A percentile compares a stretch with the other conserved stretches of the same genome.
Evolutionary conservation across 495 filamentous ascomycete genomes (phyloP).

Genomic region (Penicillium paxilli): DNA sequence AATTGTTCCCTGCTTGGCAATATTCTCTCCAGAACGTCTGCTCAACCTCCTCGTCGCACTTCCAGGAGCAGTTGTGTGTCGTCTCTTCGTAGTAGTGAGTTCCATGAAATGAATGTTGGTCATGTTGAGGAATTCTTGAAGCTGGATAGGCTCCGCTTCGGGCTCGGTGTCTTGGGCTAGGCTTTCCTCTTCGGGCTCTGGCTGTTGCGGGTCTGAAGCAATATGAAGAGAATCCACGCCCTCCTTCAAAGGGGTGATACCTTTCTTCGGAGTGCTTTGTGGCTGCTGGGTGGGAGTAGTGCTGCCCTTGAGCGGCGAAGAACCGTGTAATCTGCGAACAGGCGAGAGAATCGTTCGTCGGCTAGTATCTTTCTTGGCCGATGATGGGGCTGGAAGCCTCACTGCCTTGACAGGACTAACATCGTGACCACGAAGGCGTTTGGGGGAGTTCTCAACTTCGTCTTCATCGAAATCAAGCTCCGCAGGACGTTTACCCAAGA

Average conservation of each 20-base stretch:
- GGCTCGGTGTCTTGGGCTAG: conserved; percentile 20
- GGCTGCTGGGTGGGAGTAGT: conserved; percentile 37
- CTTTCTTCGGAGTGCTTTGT: conserved; percentile 12
- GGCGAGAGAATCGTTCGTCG: conserved; percentile 58
- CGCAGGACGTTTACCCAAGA: conserved; percentile 71
- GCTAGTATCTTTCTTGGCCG: conserved; percentile 60
- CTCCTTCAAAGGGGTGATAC: conserved; percentile 26
- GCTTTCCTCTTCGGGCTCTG: conserved; percentile 18
- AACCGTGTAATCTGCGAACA: conserved; percentile 30
- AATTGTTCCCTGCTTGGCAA: conserved; percentile 39
- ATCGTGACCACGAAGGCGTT: conserved; percentile 67
- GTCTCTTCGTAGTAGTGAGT: conserved; percentile 83
- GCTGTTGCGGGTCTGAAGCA: conserved; percentile 22
- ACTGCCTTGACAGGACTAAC: conserved; percentile 78
- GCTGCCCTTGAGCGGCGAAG: conserved; percentile 34
- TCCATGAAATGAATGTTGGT: conserved; percentile 98
- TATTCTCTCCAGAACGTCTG: conserved; percentile 39
- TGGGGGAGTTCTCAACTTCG: conserved; percentile 62
- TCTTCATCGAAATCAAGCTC: conserved; percentile 71
- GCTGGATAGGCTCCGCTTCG: conserved; percentile 69
- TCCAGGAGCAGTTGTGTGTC: conserved; percentile 75
- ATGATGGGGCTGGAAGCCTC: conserved; percentile 59
- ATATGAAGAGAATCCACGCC: conserved; percentile 23
- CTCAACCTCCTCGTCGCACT: conserved; percentile 40
- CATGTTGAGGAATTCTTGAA: conserved; percentile 92